phyloP scores from a whole-genome alignment of 768 basidiomycete species.

The Mycena vitilis region DNA sequence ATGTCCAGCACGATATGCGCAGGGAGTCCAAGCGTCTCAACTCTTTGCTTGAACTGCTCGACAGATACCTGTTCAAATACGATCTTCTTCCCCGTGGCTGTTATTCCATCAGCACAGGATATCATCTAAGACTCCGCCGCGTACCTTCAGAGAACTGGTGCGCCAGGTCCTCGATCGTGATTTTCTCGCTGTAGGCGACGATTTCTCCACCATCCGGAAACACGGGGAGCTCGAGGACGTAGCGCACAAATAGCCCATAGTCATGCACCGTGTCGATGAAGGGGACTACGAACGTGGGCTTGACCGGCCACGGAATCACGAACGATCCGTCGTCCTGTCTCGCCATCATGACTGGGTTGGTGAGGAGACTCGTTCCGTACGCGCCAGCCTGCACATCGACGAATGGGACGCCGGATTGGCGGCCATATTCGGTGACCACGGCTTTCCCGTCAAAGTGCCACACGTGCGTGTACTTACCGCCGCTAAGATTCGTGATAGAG shows the following conservation, averaged over 20 bases:
- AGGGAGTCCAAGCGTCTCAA: background rate
- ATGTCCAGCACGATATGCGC: background rate
- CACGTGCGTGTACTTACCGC: constrained; percentile 2
- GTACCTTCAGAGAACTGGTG: constrained; percentile 4
- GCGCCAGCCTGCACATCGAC: constrained; percentile 13
- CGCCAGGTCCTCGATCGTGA: constrained; percentile 1
- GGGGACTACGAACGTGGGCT: background rate
- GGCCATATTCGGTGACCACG: constrained; percentile 3
- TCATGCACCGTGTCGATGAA: constrained; percentile 20
- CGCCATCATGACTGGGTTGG: background rate
- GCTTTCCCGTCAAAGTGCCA: constrained; percentile 13
- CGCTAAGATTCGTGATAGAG: background rate
- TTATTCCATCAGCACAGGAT: too few species aligned
- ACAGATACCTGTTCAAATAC: constrained; percentile 3
- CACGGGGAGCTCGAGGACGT: constrained; percentile 4
- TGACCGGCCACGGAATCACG: background rate
- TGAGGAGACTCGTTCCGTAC: background rate
- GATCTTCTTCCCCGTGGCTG: constrained; percentile 13
- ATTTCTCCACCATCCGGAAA: constrained; percentile 1
- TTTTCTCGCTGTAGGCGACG: background rate
- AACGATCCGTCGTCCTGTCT: constrained; percentile 6
- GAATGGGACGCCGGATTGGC: constrained; percentile 18
- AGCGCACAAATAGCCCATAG: constrained; percentile 24
- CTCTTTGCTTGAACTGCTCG: background rate
- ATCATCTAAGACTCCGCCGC: too few species aligned